phyloP scores from a whole-genome alignment of 2,329 filamentous ascomycete genomes.

The Hortaea werneckii region DNA sequence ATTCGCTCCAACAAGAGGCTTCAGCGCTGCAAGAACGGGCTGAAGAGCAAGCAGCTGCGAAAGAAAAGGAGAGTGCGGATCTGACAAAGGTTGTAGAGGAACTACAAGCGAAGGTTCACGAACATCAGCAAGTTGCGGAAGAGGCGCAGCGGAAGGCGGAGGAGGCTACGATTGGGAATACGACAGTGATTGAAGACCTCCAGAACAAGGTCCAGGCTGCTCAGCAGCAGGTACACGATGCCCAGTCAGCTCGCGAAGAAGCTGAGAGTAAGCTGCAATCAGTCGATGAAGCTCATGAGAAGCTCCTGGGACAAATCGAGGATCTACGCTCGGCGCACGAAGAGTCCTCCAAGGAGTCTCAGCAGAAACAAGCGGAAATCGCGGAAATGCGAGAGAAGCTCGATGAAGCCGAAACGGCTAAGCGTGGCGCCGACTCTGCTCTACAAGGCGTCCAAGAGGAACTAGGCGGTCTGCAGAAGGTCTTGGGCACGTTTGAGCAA shows the following conservation, averaged over 20 bases:
- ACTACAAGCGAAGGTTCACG: conserved; percentile 11
- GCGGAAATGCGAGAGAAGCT: conserved; percentile 11
- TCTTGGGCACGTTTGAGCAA: conserved; percentile 11
- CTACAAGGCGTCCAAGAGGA: conserved; percentile 3
- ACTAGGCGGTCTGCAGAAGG: conserved; percentile 10
- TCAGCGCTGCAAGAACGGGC: conserved; percentile 5
- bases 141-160: conserved; percentile 6
- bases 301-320: neutral
- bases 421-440: conserved; percentile 3
- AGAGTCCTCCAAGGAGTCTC: neutral
- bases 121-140: conserved; percentile 10
- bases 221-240: conserved; percentile 12
- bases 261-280: neutral
- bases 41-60: conserved; percentile 7
- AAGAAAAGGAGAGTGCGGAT: conserved; percentile 12
- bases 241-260: conserved; percentile 4
- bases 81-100: conserved; percentile 12
- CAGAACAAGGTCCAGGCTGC: conserved; percentile 13
- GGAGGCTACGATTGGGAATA: conserved; percentile 5
- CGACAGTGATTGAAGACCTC: conserved; percentile 10
- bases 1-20: conserved; percentile 8
- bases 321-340: neutral
- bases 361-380: conserved; percentile 5
- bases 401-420: conserved; percentile 7
- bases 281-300: conserved; percentile 5